These are phyloP conservation scores for Hymenoscyphus fraxineus DNA, from an alignment of 2,329 filamentous ascomycete genomes.

Conservation along the genomic window DNA sequence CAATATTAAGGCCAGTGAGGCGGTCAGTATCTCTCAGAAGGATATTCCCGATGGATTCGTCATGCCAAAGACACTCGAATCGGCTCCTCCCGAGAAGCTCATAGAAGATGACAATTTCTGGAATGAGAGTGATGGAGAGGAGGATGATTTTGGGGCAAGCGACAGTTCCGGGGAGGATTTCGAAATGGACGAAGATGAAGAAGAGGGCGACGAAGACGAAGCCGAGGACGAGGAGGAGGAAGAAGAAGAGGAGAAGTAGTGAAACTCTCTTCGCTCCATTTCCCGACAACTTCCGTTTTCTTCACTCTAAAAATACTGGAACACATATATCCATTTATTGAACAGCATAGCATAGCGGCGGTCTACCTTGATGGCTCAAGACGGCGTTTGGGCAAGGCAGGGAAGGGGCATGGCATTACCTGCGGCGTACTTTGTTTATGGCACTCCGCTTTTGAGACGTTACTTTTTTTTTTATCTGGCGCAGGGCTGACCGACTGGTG, in stretches of 20 bases:
- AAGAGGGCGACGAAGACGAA: constrained; percentile 53
- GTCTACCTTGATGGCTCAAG: constrained; percentile 6
- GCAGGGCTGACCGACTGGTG: constrained; percentile 4
- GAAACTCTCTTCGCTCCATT: neutral
- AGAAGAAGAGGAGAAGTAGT: constrained; percentile 22
- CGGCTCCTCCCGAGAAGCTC: constrained; percentile 56
- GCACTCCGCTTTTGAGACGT: constrained; percentile 6
- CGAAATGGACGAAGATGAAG: constrained; percentile 56
- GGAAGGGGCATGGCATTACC: constrained; percentile 16
- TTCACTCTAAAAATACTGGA: neutral
- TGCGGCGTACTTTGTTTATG: constrained; percentile 16
- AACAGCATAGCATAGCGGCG: constrained; percentile 20
- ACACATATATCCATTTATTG: constrained; percentile 17
- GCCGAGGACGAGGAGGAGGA: constrained; percentile 50
- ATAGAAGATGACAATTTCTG: constrained; percentile 79
- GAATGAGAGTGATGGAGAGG: constrained; percentile 64
- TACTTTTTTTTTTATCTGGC: constrained; percentile 15
- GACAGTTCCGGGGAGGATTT: constrained; percentile 60
- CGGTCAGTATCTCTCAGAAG: constrained; percentile 69
- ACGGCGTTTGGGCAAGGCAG: constrained; percentile 22
- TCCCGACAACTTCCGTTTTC: neutral
- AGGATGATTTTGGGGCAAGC: constrained; percentile 73
- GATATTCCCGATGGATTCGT: constrained; percentile 76
- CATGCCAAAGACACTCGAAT: constrained; percentile 74
- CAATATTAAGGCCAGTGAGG: constrained; percentile 62